These are phyloP conservation scores for Monascus purpureus DNA, from an alignment of 495 filamentous ascomycete genomes.

Conservation along the genomic window DNA sequence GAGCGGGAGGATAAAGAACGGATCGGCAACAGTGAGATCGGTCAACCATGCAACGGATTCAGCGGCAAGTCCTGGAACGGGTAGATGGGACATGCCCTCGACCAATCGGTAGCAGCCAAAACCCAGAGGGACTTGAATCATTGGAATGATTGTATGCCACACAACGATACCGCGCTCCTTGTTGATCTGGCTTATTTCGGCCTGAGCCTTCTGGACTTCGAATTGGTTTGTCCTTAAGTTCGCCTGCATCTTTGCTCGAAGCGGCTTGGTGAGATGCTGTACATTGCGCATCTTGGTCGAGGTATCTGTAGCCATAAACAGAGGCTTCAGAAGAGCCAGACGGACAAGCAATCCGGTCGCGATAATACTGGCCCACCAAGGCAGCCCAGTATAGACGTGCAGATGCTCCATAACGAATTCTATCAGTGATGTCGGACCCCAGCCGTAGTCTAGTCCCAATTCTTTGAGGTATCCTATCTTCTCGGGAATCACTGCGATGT, in stretches of 20 bases:
- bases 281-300: conserved; percentile 32
- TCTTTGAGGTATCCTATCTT: conserved; percentile 70
- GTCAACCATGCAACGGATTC: conserved; percentile 65
- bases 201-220: conserved; percentile 18
- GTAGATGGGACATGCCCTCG: conserved; percentile 57
- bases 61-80: conserved; percentile 60
- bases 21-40: conserved; percentile 68
- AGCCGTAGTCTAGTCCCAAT: conserved; percentile 76
- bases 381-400: conserved; percentile 55
- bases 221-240: conserved; percentile 24
- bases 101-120: conserved; percentile 71
- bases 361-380: conserved; percentile 71
- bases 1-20: conserved; percentile 58
- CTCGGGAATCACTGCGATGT: conserved; percentile 42
- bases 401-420: conserved; percentile 69
- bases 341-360: conserved; percentile 50
- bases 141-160: conserved; percentile 39
- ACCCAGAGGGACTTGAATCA: conserved; percentile 56
- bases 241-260: conserved; percentile 28
- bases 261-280: conserved; percentile 23
- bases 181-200: conserved; percentile 36
- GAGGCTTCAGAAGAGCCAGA: conserved; percentile 46
- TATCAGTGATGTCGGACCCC: conserved; percentile 53
- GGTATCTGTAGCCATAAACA: conserved; percentile 44
- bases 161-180: conserved; percentile 36